These are phyloP conservation scores for Clarkia xantiana DNA, from an alignment of 345 rosid species.

Conservation along the genomic window DNA sequence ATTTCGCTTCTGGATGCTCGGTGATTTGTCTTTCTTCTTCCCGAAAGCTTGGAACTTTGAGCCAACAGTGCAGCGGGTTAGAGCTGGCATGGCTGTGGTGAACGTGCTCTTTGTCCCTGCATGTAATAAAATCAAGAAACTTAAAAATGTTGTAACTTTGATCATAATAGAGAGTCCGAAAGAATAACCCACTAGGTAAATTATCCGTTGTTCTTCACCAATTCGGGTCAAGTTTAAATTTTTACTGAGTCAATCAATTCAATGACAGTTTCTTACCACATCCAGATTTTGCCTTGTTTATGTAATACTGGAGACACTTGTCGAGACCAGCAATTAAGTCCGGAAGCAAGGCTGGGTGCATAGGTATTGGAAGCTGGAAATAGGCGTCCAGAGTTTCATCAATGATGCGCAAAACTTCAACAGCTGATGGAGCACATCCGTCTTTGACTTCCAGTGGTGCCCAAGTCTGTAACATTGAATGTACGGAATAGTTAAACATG, in stretches of 20 bases:
- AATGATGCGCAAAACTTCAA: conserved; percentile 59
- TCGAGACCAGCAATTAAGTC: conserved; percentile 80
- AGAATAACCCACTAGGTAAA: too few species aligned
- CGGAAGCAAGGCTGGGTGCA: conserved; percentile 85
- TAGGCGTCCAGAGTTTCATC: conserved; percentile 82
- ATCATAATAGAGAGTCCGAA: too few species aligned
- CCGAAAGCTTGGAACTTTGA: conserved; percentile 87
- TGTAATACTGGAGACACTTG: conserved; percentile 77
- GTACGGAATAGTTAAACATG: conserved; percentile 5
- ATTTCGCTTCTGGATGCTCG: conserved; percentile 50
- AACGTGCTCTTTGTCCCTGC: conserved; percentile 68
- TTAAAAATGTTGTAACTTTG: too few species aligned
- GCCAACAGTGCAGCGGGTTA: conserved; percentile 62
- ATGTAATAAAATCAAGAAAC: conserved; percentile 5
- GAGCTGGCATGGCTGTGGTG: conserved; percentile 86
- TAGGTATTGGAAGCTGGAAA: conserved; percentile 89
- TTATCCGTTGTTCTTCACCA: too few species aligned
- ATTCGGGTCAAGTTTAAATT: too few species aligned
- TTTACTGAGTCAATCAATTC: too few species aligned
- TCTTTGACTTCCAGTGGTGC: conserved; percentile 48
- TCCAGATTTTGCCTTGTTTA: conserved; percentile 76
- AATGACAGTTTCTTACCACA: conserved; percentile 39
- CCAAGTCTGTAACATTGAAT: conserved; percentile 42
- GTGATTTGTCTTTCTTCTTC: conserved; percentile 85
- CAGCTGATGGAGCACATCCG: conserved; percentile 69